Percentiles rank a stretch among this genome's conserved stretches.
Conservation (phyloP, 2,329 filamentous ascomycete species). For the Orbilia blumenaviensis region DNA sequence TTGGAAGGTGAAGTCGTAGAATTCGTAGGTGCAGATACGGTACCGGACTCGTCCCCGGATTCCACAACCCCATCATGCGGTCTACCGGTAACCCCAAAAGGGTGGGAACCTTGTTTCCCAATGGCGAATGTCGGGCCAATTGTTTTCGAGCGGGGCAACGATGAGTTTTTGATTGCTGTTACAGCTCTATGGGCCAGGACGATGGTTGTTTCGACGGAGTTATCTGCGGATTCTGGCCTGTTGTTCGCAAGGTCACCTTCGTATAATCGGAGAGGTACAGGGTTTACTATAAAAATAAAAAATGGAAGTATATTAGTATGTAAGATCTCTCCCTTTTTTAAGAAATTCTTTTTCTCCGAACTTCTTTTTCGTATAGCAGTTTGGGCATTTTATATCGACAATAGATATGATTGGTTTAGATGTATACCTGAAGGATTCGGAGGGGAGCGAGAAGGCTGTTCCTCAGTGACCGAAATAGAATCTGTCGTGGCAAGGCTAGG, state of each 20-base stretch:
- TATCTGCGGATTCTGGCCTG: constrained; percentile 13
- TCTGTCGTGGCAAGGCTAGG: constrained; percentile 6
- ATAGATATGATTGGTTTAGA: neutral
- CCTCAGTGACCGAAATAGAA: neutral
- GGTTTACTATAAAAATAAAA: constrained; percentile 4
- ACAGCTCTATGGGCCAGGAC: constrained; percentile 48
- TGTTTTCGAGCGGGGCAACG: constrained; percentile 21
- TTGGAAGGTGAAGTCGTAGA: neutral
- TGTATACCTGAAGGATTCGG: constrained; percentile 17
- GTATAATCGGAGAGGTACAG: constrained; percentile 7
- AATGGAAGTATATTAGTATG: neutral
- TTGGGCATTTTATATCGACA: too few species aligned
- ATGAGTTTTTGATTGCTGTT: constrained; percentile 38
- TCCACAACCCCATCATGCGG: constrained; percentile 53
- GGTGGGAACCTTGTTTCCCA: constrained; percentile 35
- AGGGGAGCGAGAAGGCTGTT: constrained; percentile 1
- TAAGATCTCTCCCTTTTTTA: too few species aligned
- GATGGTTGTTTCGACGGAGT: constrained; percentile 40
- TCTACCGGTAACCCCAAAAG: constrained; percentile 29
- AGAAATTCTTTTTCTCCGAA: too few species aligned
- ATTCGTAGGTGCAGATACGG: constrained; percentile 30
- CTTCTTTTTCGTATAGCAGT: too few species aligned
- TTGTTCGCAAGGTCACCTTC: neutral
- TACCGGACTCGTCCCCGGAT: constrained; percentile 49
- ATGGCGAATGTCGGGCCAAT: constrained; percentile 35